phyloP scores from a whole-genome alignment of 164 flowering plant species.

The Cinnamomum chago region DNA sequence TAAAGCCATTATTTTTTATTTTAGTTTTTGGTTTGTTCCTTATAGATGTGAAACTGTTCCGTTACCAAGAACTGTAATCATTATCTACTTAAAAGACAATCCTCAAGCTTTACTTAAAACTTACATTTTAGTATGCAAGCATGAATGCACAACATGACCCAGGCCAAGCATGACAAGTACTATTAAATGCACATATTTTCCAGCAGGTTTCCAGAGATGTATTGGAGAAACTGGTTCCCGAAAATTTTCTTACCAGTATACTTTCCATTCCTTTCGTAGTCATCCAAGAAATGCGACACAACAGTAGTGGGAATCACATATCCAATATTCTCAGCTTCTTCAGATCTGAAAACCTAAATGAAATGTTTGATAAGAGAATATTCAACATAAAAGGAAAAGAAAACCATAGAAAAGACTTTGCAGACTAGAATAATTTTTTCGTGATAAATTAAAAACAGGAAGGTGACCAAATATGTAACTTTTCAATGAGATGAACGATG shows the following conservation, averaged over 20 bases:
- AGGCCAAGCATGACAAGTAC: background rate
- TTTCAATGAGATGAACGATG: too few species aligned
- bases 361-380: slow-evolving; percentile 24
- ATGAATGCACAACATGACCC: background rate
- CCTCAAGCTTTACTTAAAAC: too few species aligned
- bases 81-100: too few species aligned
- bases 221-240: background rate
- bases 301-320: slow-evolving; percentile 97
- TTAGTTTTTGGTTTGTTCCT: too few species aligned
- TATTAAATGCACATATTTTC: background rate
- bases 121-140: background rate
- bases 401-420: background rate
- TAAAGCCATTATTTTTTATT: too few species aligned
- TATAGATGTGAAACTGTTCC: background rate
- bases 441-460: background rate
- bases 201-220: background rate
- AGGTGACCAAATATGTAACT: background rate
- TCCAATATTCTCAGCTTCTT: slow-evolving; percentile 95
- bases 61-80: background rate
- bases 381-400: background rate
- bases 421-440: background rate
- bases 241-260: slow-evolving; percentile 67
- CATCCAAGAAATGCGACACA: slow-evolving; percentile 88
- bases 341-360: slow-evolving; percentile 90
- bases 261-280: slow-evolving; percentile 85